Base-by-base conservation (phyloP, 306 rosid species). In the Inga leiocalycina region DNA sequence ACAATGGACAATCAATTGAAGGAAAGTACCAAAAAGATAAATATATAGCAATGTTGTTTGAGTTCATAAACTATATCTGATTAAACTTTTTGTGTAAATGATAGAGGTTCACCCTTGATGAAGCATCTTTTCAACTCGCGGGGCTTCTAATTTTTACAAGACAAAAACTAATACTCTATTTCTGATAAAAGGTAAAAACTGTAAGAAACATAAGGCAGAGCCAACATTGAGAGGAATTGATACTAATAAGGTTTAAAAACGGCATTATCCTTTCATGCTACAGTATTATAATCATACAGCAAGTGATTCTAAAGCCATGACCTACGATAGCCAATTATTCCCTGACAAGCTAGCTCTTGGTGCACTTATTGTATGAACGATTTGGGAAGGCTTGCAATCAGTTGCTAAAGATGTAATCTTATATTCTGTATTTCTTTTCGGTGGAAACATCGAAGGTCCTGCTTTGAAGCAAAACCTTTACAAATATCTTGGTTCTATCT, bases 121-220 rank as follows among this genome's bases (percentile, higher is more conserved):
- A 84, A 96, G 97, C 99, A 92, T 94, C 43, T 79, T 91, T 87
- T 94, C 99, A 34, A 96, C 95, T 10, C 95, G 90, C 5, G 91
- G 43, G 11, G 98, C 79, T 87, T 96, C 99, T 85, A 11, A 32
- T 83, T 96, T 94, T 90, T 92, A 96, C 85, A 96, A 90, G 88
- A 85, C 99, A 90, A 96, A 96, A 78, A 96, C 97, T 89, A 96
- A 75, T 34, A 96, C 97, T 77, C 97, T 91, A 71, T 96, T 96
- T 86, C 97, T 96, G 94, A 46, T 73, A 77, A 81, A 81, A 78
- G 71, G 79, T 3, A 73, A 61, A 83, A 79, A 76, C 71, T 56
- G 24, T 89, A 77, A 91, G 85, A 62, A 79, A 69, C 78, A 51
- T 3, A 61, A 59, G 13, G 77, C 71, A 64, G 77, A 32, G 74